A percentile compares a stretch with the other conserved stretches of the same genome.
Evolutionary conservation across 2,329 filamentous ascomycete species (phyloP).

Genomic region (Cladosporium phlei): DNA sequence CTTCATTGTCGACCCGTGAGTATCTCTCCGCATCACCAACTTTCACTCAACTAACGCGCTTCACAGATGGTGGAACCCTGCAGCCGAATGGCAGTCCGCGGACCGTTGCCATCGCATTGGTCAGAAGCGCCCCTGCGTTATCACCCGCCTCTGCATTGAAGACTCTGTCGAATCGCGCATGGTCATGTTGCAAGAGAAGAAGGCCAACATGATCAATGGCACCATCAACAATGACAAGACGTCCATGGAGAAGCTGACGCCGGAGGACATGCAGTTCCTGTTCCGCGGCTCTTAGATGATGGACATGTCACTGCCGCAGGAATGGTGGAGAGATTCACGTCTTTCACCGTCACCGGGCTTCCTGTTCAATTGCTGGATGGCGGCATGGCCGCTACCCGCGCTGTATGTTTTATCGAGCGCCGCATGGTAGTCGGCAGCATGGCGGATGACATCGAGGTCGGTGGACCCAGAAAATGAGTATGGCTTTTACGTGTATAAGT

Average conservation of each 20-base stretch:
- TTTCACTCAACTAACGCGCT: constrained; percentile 26
- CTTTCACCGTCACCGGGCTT: background rate
- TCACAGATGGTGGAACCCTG: constrained; percentile 94
- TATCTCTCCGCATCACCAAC: constrained; percentile 26
- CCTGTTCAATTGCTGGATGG: background rate
- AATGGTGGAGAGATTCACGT: background rate
- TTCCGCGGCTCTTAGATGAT: constrained; percentile 65
- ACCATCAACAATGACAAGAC: constrained; percentile 92
- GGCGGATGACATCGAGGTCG: background rate
- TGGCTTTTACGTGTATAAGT: background rate
- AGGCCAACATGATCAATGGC: constrained; percentile 83
- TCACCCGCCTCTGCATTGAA: constrained; percentile 91
- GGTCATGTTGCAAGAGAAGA: constrained; percentile 95
- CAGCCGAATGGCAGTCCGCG: constrained; percentile 97
- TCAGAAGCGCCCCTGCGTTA: constrained; percentile 86
- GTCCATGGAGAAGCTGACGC: constrained; percentile 84
- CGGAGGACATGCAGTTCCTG: constrained; percentile 91
- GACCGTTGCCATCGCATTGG: constrained; percentile 85
- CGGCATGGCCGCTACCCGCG: no score
- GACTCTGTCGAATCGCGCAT: constrained; percentile 96
- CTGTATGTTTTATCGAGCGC: no score
- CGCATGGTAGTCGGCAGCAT: no score
- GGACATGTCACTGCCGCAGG: background rate
- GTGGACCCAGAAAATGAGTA: background rate
- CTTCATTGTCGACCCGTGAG: constrained; percentile 92